Evolutionary conservation across 2,329 filamentous ascomycete genomes (phyloP).

Genomic region (Colletotrichum orchidophilum): DNA sequence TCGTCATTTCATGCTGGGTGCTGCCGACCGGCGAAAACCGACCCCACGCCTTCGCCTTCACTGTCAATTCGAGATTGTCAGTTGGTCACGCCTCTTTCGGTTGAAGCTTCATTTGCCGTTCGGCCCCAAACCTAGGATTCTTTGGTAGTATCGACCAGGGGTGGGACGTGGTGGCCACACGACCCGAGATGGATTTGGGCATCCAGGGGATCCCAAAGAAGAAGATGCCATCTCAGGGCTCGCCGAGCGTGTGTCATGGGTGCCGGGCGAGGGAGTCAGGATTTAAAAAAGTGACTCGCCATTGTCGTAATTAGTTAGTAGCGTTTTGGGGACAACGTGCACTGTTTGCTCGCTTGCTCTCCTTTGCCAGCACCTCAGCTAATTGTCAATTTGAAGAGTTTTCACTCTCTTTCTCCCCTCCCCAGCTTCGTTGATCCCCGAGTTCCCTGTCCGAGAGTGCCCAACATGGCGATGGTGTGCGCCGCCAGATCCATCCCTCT

Average conservation of each 20-base stretch:
- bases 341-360: conserved; percentile 7
- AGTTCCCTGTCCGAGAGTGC: conserved; percentile 5
- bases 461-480: conserved; percentile 1
- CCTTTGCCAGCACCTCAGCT: neutral
- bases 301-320: neutral
- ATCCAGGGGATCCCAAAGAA: conserved; percentile 15
- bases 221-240: neutral
- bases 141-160: neutral
- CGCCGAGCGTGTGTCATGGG: conserved; percentile 20
- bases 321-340: neutral
- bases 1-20: conserved; percentile 24
- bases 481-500: neutral
- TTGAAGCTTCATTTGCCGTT: conserved; percentile 23
- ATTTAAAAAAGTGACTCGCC: neutral
- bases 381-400: neutral
- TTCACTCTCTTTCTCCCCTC: neutral
- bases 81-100: conserved; percentile 1
- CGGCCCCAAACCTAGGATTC: neutral
- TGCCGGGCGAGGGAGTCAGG: neutral
- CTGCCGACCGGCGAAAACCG: conserved; percentile 15
- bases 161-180: neutral
- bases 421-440: neutral
- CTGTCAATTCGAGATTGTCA: conserved; percentile 15
- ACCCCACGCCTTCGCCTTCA: neutral
- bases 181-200: conserved; percentile 6